Base-by-base conservation (phyloP, 768 basidiomycete genomes). In the Crucibulum laeve region DNA sequence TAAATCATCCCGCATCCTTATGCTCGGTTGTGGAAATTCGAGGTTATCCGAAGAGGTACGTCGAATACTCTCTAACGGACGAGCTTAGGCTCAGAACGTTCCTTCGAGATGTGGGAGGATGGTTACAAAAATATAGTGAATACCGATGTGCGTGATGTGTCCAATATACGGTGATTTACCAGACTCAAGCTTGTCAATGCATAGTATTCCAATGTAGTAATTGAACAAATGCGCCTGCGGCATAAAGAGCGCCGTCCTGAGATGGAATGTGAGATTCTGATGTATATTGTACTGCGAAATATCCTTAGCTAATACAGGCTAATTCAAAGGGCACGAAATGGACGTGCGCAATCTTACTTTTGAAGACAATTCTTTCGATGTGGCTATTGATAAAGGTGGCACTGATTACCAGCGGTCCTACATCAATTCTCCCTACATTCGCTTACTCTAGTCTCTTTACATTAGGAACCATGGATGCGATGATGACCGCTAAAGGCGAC, bases 391-490 rank as follows among this genome's bases (percentile, higher is more conserved):
- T 63, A 93, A 93, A 76, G 88, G 70, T 65, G 11, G 45, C 13
- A 18, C 42, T 10, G 6, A 4, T 14, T 7, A n/a, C 21, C 14
- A 6, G 14, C 14, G 8, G 14, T n/a, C 25, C 13, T 6, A 5
- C 6, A 11, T n/a, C 32, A 34, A 43, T 5, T 6, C 5, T 21
- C 21, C 28, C 22, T 44, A 36, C 21, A 33, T 11, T 33, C 35
- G 17, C 17, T 36, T n/a, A n/a, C n/a, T n/a, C n/a, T n/a, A n/a
- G n/a, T n/a, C n/a, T n/a, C n/a, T n/a, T n/a, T n/a, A n/a, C n/a
- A n/a, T n/a, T n/a, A 71, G 69, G 87, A 13, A 91, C 89, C 1
- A 90, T 92, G 87, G 90, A 92, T 58, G 87, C 88, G 2, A 86
- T 92, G 84, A 82, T 91, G 81, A 82, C 90, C 0, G 69, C 77